phyloP scores from a whole-genome alignment of 805 yeast species.

The Suhomyces tanzawaensis region DNA sequence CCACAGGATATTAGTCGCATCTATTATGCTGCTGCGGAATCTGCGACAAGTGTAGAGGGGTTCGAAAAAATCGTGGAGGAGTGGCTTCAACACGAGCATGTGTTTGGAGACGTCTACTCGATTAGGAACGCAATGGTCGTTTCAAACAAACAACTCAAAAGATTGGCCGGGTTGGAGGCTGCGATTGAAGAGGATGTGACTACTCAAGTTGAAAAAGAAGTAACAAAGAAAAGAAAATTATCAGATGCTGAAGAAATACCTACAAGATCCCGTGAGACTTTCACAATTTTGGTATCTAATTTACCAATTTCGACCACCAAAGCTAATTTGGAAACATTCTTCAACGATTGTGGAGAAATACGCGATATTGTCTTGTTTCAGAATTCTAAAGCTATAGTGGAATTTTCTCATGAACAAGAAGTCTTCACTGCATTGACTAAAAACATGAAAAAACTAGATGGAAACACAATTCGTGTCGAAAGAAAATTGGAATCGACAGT shows the following conservation, averaged over 20 bases:
- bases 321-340: slow-evolving; percentile 39
- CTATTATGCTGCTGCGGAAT: slow-evolving; percentile 30
- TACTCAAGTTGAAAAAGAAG: slow-evolving; percentile 3
- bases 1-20: slow-evolving; percentile 22
- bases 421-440: slow-evolving; percentile 61
- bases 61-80: slow-evolving; percentile 51
- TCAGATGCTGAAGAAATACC: slow-evolving; percentile 5
- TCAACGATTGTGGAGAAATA: slow-evolving; percentile 61
- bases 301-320: slow-evolving; percentile 23
- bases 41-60: slow-evolving; percentile 39
- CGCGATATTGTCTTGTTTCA: slow-evolving; percentile 28
- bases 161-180: not conserved
- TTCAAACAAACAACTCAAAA: not conserved
- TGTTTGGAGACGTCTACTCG: slow-evolving; percentile 27
- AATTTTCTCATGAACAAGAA: slow-evolving; percentile 47
- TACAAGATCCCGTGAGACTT: slow-evolving; percentile 56
- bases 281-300: slow-evolving; percentile 26
- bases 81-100: slow-evolving; percentile 35
- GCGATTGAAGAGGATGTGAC: not conserved
- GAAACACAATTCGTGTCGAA: slow-evolving; percentile 43
- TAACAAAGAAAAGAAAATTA: not conserved
- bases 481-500: slow-evolving; percentile 50
- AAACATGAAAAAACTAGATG: slow-evolving; percentile 48
- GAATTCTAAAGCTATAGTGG: slow-evolving; percentile 50
- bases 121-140: slow-evolving; percentile 18